Conservation (phyloP, 306 rosid species). For the Styphnolobium japonicum region DNA sequence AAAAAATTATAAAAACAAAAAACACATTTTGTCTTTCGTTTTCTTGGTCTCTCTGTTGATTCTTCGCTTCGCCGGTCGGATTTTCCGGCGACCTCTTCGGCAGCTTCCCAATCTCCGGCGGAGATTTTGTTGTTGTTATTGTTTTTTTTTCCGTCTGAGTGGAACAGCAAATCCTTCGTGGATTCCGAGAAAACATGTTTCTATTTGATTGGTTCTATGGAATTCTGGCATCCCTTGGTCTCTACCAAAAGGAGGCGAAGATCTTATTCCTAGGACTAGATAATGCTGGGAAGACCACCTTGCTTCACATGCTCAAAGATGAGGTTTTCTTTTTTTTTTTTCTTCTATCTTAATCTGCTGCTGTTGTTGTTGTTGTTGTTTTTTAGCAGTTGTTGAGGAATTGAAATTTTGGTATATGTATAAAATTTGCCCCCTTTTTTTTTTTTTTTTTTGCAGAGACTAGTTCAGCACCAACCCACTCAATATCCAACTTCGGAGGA, state of each 20-base stretch:
- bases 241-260: conserved; percentile 68
- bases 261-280: conserved; percentile 67
- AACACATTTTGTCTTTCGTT: neutral
- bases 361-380: neutral
- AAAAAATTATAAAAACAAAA: neutral
- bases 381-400: neutral
- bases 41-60: neutral
- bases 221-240: conserved; percentile 56
- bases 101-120: neutral
- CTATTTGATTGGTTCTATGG: conserved; percentile 67
- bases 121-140: neutral
- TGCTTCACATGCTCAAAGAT: conserved; percentile 70
- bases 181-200: conserved; percentile 36
- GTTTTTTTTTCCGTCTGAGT: neutral
- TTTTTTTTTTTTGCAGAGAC: conserved; percentile 35
- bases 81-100: neutral
- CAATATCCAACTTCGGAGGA: conserved; percentile 72
- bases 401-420: no score
- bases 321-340: conserved; percentile 30
- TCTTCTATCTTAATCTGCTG: neutral
- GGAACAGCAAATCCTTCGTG: neutral
- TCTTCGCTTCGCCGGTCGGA: neutral
- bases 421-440: no score
- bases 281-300: conserved; percentile 66
- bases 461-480: conserved; percentile 65